phyloP scores from a whole-genome alignment of 345 rosid species.

The Xanthoceras sorbifolium region DNA sequence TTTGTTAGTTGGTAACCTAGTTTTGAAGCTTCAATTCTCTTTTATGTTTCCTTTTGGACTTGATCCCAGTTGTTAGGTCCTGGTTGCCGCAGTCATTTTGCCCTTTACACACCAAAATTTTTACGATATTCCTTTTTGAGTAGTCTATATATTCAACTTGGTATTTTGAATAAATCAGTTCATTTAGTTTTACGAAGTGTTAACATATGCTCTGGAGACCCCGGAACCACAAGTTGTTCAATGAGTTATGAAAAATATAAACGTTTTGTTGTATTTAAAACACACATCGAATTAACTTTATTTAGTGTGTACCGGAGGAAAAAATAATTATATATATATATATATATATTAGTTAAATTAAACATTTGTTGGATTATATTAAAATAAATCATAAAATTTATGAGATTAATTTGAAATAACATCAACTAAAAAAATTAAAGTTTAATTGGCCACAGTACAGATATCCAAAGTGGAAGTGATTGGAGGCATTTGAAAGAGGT shows the following conservation, averaged over 20 bases:
- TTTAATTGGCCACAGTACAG: too few species aligned
- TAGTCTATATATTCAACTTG: slow-evolving; percentile 8
- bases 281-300: not conserved
- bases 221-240: not conserved
- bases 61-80: not conserved
- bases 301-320: too few species aligned
- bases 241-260: not conserved
- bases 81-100: not conserved
- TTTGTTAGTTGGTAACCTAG: not conserved
- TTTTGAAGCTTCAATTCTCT: not conserved
- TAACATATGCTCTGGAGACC: not conserved
- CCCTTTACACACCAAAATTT: not conserved
- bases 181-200: not conserved
- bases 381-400: too few species aligned
- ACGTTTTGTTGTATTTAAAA: not conserved
- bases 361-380: too few species aligned
- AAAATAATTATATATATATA: too few species aligned
- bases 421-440: too few species aligned
- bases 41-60: not conserved
- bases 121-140: not conserved
- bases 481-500: too few species aligned
- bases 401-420: too few species aligned
- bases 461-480: too few species aligned
- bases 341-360: too few species aligned
- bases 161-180: not conserved